Base-by-base conservation (phyloP, 495 filamentous ascomycete genomes). In the Viridothelium virens region DNA sequence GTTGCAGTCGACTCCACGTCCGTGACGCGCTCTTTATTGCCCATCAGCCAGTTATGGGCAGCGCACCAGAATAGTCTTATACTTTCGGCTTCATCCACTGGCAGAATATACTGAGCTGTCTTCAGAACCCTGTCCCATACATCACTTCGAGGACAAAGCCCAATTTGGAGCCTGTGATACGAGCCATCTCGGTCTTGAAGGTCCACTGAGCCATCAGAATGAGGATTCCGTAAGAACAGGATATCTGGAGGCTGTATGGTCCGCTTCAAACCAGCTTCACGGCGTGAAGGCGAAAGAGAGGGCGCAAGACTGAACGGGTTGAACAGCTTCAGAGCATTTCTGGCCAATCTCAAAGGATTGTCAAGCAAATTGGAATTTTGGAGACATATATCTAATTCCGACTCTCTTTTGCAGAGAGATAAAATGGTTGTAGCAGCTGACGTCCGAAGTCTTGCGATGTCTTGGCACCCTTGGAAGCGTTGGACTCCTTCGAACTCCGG, bases 161-260 rank as follows among this genome's bases (percentile, higher is more conserved):
- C 14, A 2, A 73, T 33, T 56, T 69, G 63, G 10, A 66, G 34
- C 16, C 67, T 62, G 56, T 73, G 70, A 56, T 68, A 56, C 10
- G 46, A 34, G 38, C 67, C 63, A 31, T 66, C 41, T 16, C 9
- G 10, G 25, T 64, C 66, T 2, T 66, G 31, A 48, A 72, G 63
- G 61, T 71, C 70, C 31, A 65, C 70, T 6, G n/a, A 44, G 33
- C 67, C 67, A 25, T 38, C 38, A 18, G 56, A 36, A 14, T 65
- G 64, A 64, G 50, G 38, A 41, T 69, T 25, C 7, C 18, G 14
- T 11, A 71, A 62, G n/a, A 44, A 46, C n/a, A 2, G 18, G 6
- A 59, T 9, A 6, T 59, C 18, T 59, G 33, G 7, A 59, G 31
- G 53, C 14, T 59, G 33, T 34, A 59, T 36, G 3, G 31, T 59